Conservation (phyloP, 371 early-diverging fungal genomes). For the Syncephalastrum contaminatum region DNA sequence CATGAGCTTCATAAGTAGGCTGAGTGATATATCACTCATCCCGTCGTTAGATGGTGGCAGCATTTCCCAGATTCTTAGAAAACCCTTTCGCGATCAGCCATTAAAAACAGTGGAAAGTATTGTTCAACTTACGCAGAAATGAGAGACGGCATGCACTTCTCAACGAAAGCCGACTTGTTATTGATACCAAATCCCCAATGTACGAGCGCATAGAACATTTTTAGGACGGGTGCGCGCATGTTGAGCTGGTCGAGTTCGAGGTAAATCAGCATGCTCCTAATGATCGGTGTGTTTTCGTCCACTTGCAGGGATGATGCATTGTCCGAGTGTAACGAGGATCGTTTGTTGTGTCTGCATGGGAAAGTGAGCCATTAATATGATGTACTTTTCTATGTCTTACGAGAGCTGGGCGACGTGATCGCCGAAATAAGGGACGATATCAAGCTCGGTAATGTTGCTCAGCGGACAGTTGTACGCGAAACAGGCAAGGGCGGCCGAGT, state of each 20-base stretch:
- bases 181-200: conserved; percentile 41
- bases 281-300: conserved; percentile 30
- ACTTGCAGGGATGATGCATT: conserved; percentile 19
- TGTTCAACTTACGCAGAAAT: conserved; percentile 36
- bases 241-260: conserved; percentile 36
- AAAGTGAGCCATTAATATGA: not conserved
- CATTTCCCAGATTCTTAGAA: conserved; percentile 48
- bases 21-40: conserved; percentile 35
- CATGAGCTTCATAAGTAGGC: conserved; percentile 46
- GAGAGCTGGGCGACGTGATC: conserved; percentile 25
- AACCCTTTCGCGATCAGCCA: not conserved
- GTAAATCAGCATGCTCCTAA: conserved; percentile 37
- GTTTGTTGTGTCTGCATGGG: conserved; percentile 27
- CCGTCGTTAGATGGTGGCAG: conserved; percentile 38
- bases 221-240: conserved; percentile 32
- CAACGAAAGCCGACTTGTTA: conserved; percentile 34
- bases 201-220: conserved; percentile 40
- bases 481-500: conserved; percentile 38
- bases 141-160: conserved; percentile 30
- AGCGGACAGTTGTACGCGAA: conserved; percentile 43
- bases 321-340: conserved; percentile 25
- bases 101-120: not conserved
- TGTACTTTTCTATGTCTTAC: conserved; percentile 19
- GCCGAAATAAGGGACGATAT: conserved; percentile 37
- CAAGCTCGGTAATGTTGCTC: conserved; percentile 33